Conservation (phyloP, 139 green algal genomes). For the Picochlorum sp. region DNA sequence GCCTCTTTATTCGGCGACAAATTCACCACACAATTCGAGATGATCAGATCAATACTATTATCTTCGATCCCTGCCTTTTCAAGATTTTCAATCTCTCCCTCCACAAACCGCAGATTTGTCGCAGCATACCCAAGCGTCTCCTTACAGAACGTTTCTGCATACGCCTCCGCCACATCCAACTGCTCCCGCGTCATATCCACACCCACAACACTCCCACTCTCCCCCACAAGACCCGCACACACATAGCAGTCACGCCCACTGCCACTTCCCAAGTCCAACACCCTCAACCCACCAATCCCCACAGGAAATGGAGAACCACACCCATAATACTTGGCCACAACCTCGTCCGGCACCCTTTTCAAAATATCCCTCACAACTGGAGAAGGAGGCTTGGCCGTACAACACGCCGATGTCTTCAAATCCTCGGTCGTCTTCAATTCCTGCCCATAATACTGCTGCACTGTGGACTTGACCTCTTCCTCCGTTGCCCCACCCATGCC, state of each 20-base stretch:
- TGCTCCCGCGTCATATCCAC: conserved; percentile 94
- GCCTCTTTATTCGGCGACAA: conserved; percentile 73
- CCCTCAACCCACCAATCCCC: conserved; percentile 63
- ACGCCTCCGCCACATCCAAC: conserved; percentile 70
- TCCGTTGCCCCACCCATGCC: neutral
- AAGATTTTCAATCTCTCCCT: conserved; percentile 86
- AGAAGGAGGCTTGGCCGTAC: conserved; percentile 50
- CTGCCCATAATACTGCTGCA: conserved; percentile 83
- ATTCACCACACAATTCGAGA: conserved; percentile 96
- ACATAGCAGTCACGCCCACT: conserved; percentile 92
- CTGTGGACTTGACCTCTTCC: conserved; percentile 27
- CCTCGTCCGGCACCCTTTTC: conserved; percentile 25
- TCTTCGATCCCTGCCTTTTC: conserved; percentile 59
- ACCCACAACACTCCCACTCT: conserved; percentile 64
- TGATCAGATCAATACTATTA: conserved; percentile 76
- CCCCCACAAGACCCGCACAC: conserved; percentile 75
- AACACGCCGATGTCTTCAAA: conserved; percentile 84
- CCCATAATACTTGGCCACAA: conserved; percentile 78
- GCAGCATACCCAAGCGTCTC: conserved; percentile 59
- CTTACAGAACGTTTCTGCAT: conserved; percentile 59
- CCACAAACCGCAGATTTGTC: conserved; percentile 83
- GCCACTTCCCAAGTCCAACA: conserved; percentile 77
- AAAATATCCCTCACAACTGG: conserved; percentile 17
- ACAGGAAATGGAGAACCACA: conserved; percentile 85
- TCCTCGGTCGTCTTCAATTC: conserved; percentile 56